A percentile compares a stretch with the other conserved stretches of the same genome.
Conservation (phyloP, 805 yeast genomes). For the Kluyveromyces siamensis region DNA sequence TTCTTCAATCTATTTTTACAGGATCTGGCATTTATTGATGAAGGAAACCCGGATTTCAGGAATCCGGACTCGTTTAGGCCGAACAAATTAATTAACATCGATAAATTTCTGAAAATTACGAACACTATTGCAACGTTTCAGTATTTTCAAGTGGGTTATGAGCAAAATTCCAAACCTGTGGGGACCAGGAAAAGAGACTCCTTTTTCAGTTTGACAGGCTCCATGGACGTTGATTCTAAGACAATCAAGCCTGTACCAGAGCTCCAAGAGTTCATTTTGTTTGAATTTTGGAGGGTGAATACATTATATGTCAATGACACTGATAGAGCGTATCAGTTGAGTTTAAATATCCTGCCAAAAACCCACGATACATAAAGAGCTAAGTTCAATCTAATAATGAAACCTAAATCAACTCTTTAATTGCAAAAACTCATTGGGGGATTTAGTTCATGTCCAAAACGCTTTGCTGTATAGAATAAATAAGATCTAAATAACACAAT, state of each 20-base stretch:
- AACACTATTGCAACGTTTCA: slow-evolving; percentile 59
- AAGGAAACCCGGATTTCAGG: slow-evolving; percentile 67
- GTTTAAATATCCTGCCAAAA: slow-evolving; percentile 39
- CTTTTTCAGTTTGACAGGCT: slow-evolving; percentile 19
- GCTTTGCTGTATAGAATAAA: neutral
- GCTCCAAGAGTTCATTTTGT: slow-evolving; percentile 44
- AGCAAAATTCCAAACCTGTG: slow-evolving; percentile 8
- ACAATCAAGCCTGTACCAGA: slow-evolving; percentile 27
- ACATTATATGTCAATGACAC: slow-evolving; percentile 50
- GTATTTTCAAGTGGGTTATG: slow-evolving; percentile 56
- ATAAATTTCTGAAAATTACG: slow-evolving; percentile 61
- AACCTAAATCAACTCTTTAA: too few species aligned
- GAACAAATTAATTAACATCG: slow-evolving; percentile 54
- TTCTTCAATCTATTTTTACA: slow-evolving; percentile 66
- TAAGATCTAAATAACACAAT: neutral
- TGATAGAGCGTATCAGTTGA: slow-evolving; percentile 66
- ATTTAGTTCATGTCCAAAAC: neutral
- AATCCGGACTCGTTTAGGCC: slow-evolving; percentile 43
- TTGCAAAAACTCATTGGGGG: neutral
- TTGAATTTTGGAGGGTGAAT: slow-evolving; percentile 64
- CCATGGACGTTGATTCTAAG: slow-evolving; percentile 20
- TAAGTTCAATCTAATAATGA: too few species aligned
- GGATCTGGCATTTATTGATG: slow-evolving; percentile 73
- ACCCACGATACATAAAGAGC: neutral
- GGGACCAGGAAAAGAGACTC: slow-evolving; percentile 17